Percentiles rank a stretch among this genome's conserved stretches.
Conservation (phyloP, 1,139 yeast genomes). For the Geotrichum citri-aurantii region DNA sequence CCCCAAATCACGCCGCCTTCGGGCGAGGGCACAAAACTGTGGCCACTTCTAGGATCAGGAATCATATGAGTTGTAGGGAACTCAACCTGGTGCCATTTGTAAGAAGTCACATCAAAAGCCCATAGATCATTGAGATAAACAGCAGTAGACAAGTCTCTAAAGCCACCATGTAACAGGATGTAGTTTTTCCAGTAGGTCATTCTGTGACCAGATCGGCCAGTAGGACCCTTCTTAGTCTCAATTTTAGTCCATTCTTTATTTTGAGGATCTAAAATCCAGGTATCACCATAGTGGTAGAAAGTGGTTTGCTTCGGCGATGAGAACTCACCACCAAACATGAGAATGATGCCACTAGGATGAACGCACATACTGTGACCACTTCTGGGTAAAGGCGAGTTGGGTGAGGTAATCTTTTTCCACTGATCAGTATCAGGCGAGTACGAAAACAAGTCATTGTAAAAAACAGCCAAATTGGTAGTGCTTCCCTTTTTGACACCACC, state of each 20-base stretch:
- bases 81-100: conserved; percentile 87
- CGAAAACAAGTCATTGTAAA: conserved; percentile 74
- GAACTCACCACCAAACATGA: conserved; percentile 94
- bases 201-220: conserved; percentile 88
- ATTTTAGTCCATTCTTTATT: conserved; percentile 87
- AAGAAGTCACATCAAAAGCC: conserved; percentile 84
- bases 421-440: conserved; percentile 71
- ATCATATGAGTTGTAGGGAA: conserved; percentile 74
- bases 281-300: conserved; percentile 92
- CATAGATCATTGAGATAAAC: conserved; percentile 82
- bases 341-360: conserved; percentile 81
- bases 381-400: conserved; percentile 86
- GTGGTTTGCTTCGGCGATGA: conserved; percentile 95
- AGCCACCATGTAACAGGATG: conserved; percentile 83
- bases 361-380: conserved; percentile 93
- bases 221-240: conserved; percentile 70
- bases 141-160: conserved; percentile 78
- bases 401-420: conserved; percentile 77
- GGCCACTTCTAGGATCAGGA: conserved; percentile 94
- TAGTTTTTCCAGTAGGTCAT: conserved; percentile 89
- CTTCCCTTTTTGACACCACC: conserved; percentile 23
- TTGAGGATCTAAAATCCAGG: conserved; percentile 84
- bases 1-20: conserved; percentile 90
- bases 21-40: conserved; percentile 71
- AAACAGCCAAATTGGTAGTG: conserved; percentile 50